Conservation (phyloP, 2,329 filamentous ascomycete genomes). For the Thielaviopsis cerberus region DNA sequence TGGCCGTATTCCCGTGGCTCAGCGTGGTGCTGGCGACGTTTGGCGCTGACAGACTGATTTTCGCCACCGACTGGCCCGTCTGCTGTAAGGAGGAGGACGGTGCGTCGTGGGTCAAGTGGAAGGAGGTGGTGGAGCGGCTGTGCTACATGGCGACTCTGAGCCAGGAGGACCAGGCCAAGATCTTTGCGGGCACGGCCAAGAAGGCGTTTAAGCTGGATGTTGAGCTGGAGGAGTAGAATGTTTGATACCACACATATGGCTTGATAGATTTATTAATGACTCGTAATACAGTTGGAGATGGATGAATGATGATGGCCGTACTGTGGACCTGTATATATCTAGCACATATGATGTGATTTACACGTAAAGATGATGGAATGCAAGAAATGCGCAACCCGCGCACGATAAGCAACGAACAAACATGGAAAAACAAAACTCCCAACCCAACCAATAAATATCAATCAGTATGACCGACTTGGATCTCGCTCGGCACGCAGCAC, state of each 20-base stretch:
- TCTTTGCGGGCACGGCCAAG: slow-evolving; percentile 57
- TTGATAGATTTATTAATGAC: background rate
- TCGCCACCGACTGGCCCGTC: slow-evolving; percentile 85
- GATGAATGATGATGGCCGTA: too few species aligned
- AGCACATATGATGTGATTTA: too few species aligned
- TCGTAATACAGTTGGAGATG: background rate
- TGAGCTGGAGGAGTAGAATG: slow-evolving; percentile 3
- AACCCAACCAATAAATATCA: too few species aligned
- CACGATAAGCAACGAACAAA: background rate
- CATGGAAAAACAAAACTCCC: background rate
- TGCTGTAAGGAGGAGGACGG: slow-evolving; percentile 41
- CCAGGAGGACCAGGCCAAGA: slow-evolving; percentile 40
- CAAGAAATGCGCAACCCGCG: too few species aligned
- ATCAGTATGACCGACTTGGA: background rate
- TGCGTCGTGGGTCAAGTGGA: slow-evolving; percentile 60
- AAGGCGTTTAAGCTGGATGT: slow-evolving; percentile 39
- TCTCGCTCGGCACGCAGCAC: slow-evolving; percentile 2
- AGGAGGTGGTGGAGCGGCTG: slow-evolving; percentile 46
- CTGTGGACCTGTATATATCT: too few species aligned
- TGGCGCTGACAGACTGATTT: slow-evolving; percentile 58
- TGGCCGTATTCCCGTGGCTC: slow-evolving; percentile 50
- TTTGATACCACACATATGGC: too few species aligned
- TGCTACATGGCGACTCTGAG: slow-evolving; percentile 43
- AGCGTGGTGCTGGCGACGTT: slow-evolving; percentile 55
- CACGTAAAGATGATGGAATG: too few species aligned